These are phyloP conservation scores for Coelastrella sp. DNA, from an alignment of 139 green algal genomes.

Conservation along the genomic window DNA sequence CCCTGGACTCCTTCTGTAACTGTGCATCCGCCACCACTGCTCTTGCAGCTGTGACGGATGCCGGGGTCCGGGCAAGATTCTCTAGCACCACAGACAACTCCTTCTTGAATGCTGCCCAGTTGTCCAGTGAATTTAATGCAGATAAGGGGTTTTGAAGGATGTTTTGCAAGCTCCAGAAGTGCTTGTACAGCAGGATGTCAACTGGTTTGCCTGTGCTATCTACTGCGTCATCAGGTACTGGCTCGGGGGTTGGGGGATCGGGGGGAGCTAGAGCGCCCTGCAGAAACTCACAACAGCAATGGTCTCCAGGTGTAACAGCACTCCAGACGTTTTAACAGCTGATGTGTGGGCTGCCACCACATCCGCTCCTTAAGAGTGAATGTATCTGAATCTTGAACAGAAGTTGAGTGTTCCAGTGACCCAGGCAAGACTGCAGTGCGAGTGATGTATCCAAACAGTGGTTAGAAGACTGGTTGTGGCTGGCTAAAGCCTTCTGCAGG, in stretches of 20 bases:
- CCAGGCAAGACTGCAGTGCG: too few relatives aligned
- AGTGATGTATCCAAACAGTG: too few relatives aligned
- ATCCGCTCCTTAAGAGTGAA: too few relatives aligned
- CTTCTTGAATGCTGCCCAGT: slow-evolving; percentile 31
- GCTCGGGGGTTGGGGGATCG: slow-evolving; percentile 36
- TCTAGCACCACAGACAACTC: slow-evolving; percentile 2
- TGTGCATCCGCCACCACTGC: slow-evolving; percentile 22
- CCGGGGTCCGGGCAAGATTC: background rate
- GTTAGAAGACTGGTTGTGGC: too few relatives aligned
- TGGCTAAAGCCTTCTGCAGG: too few relatives aligned
- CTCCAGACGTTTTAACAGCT: background rate
- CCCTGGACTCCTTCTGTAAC: background rate
- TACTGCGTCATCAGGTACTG: slow-evolving; percentile 47
- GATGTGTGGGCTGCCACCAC: background rate
- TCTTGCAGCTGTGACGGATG: slow-evolving; percentile 19
- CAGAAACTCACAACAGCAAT: background rate
- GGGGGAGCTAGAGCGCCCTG: slow-evolving; percentile 26
- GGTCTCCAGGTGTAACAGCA: background rate
- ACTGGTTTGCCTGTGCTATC: slow-evolving; percentile 66
- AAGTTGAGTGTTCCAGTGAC: too few relatives aligned
- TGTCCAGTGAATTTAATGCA: background rate
- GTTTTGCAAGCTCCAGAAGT: slow-evolving; percentile 75
- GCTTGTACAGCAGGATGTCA: slow-evolving; percentile 75
- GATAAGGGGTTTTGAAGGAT: slow-evolving; percentile 23
- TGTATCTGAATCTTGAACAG: too few relatives aligned